Conservation (phyloP, 192 early-diverging fungal genomes). For the Umbelopsis ramanniana region DNA sequence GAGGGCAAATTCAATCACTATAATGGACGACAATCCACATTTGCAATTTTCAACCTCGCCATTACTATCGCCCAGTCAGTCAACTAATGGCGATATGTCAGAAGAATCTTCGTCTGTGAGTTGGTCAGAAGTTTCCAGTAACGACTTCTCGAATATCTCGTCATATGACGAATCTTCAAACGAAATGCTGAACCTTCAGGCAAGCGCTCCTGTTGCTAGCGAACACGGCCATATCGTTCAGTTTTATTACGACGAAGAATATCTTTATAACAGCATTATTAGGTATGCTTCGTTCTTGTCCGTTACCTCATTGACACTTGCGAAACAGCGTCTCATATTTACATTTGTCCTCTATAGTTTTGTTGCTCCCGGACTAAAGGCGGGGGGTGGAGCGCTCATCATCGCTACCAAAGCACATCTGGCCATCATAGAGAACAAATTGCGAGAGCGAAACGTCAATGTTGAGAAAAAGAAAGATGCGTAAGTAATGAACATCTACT, state of each 20-base stretch:
- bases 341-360: not conserved
- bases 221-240: not conserved
- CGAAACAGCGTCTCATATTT: not conserved
- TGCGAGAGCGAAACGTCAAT: not conserved
- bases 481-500: not conserved
- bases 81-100: not conserved
- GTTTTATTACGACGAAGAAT: not conserved
- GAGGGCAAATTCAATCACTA: no score
- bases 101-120: not conserved
- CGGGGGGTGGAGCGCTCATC: not conserved
- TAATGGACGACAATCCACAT: no score
- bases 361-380: not conserved
- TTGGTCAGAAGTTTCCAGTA: not conserved
- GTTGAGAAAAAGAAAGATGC: not conserved
- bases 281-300: not conserved
- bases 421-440: not conserved
- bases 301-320: not conserved
- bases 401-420: not conserved
- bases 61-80: not conserved
- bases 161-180: not conserved
- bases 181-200: not conserved
- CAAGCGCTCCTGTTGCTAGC: not conserved
- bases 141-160: not conserved
- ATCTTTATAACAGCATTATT: not conserved
- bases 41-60: no score